These are phyloP conservation scores for Mycosphaerella arachidis DNA, from an alignment of 2,329 filamentous ascomycete species.

Conservation along the genomic window DNA sequence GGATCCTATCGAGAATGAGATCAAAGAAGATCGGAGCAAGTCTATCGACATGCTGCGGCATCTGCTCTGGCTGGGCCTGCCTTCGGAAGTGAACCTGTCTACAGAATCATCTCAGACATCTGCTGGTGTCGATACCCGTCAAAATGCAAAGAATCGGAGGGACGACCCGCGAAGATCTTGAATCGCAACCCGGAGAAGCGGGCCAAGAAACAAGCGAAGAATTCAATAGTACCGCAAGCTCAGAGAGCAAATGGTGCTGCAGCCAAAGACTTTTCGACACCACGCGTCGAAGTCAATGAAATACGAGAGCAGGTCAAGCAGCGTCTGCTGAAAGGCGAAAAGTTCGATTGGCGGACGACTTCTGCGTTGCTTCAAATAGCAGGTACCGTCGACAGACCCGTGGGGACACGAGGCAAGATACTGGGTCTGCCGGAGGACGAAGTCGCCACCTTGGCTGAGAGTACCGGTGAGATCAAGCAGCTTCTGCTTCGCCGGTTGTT, in stretches of 20 bases:
- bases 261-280: slow-evolving; percentile 8
- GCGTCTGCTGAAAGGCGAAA: slow-evolving; percentile 40
- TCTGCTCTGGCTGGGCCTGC: slow-evolving; percentile 51
- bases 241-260: neutral
- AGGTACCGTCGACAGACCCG: slow-evolving; percentile 1
- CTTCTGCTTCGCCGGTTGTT: slow-evolving; percentile 48
- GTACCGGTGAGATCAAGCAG: slow-evolving; percentile 49
- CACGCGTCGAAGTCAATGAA: slow-evolving; percentile 41
- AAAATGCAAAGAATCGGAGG: slow-evolving; percentile 37
- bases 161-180: slow-evolving; percentile 45
- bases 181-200: slow-evolving; percentile 12
- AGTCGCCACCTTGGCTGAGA: slow-evolving; percentile 39
- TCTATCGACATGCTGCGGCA: slow-evolving; percentile 45
- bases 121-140: slow-evolving; percentile 58
- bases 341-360: slow-evolving; percentile 30
- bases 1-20: slow-evolving; percentile 48
- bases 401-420: slow-evolving; percentile 20
- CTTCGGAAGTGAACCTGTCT: slow-evolving; percentile 29
- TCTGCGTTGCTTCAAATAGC: neutral
- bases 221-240: too few relatives aligned
- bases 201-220: slow-evolving; percentile 21
- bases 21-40: slow-evolving; percentile 42
- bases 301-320: slow-evolving; percentile 39
- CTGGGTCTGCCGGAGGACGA: slow-evolving; percentile 41
- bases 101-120: too few relatives aligned